Base-by-base conservation (phyloP, 108 stramenopile species). In the Cylindrotheca closterium region DNA sequence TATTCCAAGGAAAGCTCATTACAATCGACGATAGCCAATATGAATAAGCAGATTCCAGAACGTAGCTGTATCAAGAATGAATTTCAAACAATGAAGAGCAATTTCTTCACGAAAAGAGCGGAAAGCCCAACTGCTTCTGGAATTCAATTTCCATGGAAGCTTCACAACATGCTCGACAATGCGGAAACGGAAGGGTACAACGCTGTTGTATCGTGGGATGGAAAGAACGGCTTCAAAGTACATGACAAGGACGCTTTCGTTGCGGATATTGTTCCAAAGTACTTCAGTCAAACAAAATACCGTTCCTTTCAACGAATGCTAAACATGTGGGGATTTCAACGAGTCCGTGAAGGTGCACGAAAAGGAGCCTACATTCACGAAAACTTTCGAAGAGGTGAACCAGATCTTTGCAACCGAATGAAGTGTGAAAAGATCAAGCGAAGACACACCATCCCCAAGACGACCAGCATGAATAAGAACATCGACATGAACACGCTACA, bases 261-360 rank as follows among this genome's bases (percentile, higher is more conserved):
- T 24, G 62, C 68, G 45, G 15, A 45, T 10, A 75, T 75, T 32
- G 7, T 75, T 10, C 67, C 74, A 7, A 57, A 32, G 23, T 77
- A 77, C 58, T 60, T 70, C 46, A 68, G 50, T 4, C 58, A 66
- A 29, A 70, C 60, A 21, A 64, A 71, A 8, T 70, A 60, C 51
- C 42, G 55, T 37, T 66, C 65, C 31, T 77, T 77, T 32, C 59
- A 60, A 26, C 51, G 73, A 23, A 60, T 66, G 47, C 24, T 71
- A 19, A 63, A 71, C 10, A 29, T 71, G n/a, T 71, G 61, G 26
- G 70, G 70, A 24, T 71, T 63, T 33, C 24, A 24, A 24, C 50
- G 59, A 21, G 15, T 29, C 19, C 12, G 18, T 10, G 25, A 60
- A 24, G 59, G 42, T 19, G 7, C 27, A 8, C 21, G 22, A 19